phyloP scores from a whole-genome alignment of 2,329 filamentous ascomycete genomes.

The Thermoascus crustaceus region DNA sequence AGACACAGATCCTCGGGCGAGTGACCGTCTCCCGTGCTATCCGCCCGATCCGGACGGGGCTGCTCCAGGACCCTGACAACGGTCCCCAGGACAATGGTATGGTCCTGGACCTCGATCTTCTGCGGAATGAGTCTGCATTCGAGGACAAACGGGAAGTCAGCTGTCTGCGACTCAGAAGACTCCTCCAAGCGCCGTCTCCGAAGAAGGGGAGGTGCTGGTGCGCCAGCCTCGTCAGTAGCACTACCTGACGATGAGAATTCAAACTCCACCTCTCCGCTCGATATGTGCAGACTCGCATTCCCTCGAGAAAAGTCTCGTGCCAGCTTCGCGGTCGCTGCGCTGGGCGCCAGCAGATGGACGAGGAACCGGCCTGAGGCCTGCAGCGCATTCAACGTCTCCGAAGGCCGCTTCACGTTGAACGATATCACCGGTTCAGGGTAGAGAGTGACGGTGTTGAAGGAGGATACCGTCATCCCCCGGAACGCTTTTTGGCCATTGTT shows the following conservation, averaged over 20 bases:
- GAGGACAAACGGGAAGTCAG: conserved; percentile 32
- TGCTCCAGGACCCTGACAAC: conserved; percentile 24
- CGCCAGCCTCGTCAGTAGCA: conserved; percentile 5
- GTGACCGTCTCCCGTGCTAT: conserved; percentile 6
- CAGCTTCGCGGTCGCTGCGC: conserved; percentile 23
- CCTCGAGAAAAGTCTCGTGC: conserved; percentile 34
- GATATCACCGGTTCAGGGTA: conserved; percentile 49
- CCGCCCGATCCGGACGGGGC: conserved; percentile 3
- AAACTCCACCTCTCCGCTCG: conserved; percentile 19
- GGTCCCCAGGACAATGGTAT: conserved; percentile 33
- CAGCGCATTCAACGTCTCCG: conserved; percentile 49
- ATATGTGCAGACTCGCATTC: conserved; percentile 27
- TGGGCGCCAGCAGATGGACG: conserved; percentile 43
- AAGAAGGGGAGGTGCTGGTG: conserved; percentile 26
- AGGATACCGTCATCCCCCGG: conserved; percentile 53
- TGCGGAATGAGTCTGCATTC: conserved; percentile 31
- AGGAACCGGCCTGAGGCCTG: conserved; percentile 37
- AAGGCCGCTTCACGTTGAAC: conserved; percentile 53
- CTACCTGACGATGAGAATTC: conserved; percentile 16
- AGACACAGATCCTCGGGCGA: conserved; percentile 23
- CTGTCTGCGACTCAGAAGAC: not conserved
- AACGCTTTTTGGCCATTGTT: conserved; percentile 18
- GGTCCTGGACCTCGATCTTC: conserved; percentile 30
- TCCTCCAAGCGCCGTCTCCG: conserved; percentile 9
- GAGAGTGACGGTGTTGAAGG: conserved; percentile 52